phyloP scores from a whole-genome alignment of 176 grass and related monocot species.

The Puccinellia tenuiflora region DNA sequence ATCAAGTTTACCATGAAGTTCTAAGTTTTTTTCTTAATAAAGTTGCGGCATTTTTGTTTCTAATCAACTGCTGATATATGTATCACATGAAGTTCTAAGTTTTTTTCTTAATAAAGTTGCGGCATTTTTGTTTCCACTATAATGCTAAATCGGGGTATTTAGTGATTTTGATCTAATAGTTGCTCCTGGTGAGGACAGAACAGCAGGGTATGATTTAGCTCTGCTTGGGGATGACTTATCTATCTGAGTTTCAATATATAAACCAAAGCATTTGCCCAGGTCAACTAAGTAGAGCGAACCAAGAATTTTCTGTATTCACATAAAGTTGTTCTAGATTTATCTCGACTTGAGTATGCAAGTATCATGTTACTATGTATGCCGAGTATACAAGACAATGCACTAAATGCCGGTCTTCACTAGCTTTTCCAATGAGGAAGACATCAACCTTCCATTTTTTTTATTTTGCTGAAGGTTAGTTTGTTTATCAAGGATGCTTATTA shows the following conservation, averaged over 20 bases:
- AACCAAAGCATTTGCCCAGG: neutral
- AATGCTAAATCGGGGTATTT: neutral
- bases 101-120: neutral
- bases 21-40: neutral
- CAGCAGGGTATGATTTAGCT: neutral
- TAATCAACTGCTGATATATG: neutral
- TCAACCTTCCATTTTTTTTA: neutral
- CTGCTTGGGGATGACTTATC: neutral
- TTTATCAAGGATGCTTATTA: neutral
- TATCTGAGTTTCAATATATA: neutral
- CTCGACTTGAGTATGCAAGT: neutral
- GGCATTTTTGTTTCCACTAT: neutral
- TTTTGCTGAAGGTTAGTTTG: neutral
- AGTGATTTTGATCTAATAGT: neutral
- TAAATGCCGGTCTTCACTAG: neutral
- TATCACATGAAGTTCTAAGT: neutral
- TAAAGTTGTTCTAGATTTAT: neutral
- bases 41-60: neutral
- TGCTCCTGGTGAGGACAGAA: neutral
- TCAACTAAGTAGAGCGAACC: neutral
- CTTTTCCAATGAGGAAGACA: neutral
- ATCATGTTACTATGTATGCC: neutral
- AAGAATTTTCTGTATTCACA: neutral
- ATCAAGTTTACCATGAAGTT: neutral
- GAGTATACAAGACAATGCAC: neutral